Conservation (phyloP, 2,329 filamentous ascomycete genomes). For the Xylaria sp. region DNA sequence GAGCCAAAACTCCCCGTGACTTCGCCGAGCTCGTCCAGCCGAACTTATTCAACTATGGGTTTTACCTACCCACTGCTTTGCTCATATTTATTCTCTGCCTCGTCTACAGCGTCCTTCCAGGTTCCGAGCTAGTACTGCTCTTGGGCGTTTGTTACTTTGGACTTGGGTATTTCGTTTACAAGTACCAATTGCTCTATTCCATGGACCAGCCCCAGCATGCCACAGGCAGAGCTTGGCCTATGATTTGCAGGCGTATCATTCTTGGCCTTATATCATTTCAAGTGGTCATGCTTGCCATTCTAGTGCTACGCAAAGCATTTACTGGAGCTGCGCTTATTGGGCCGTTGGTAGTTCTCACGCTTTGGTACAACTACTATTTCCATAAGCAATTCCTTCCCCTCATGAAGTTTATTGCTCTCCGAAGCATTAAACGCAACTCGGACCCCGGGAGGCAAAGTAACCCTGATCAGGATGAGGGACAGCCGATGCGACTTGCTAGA, state of each 20-base stretch:
- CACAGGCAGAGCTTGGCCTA: conserved; percentile 93
- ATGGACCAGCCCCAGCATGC: conserved; percentile 98
- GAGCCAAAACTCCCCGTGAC: conserved; percentile 89
- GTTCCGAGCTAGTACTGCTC: conserved; percentile 82
- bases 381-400: conserved; percentile 84
- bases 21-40: conserved; percentile 84
- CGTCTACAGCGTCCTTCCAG: conserved; percentile 88
- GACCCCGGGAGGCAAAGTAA: conserved; percentile 59
- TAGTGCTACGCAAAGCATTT: conserved; percentile 80
- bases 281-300: conserved; percentile 86
- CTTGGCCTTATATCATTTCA: conserved; percentile 90
- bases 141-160: conserved; percentile 86
- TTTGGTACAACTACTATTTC: conserved; percentile 92
- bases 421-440: conserved; percentile 78
- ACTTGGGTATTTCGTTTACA: conserved; percentile 89
- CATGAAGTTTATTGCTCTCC: conserved; percentile 90
- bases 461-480: conserved; percentile 55
- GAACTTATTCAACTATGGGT: conserved; percentile 92
- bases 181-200: conserved; percentile 96
- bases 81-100: conserved; percentile 95
- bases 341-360: conserved; percentile 80
- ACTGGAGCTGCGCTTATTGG: conserved; percentile 77
- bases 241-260: conserved; percentile 93
- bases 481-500: conserved; percentile 57
- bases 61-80: conserved; percentile 92